phyloP scores from a whole-genome alignment of 2,329 filamentous ascomycete genomes.

The Fusarium falciforme region DNA sequence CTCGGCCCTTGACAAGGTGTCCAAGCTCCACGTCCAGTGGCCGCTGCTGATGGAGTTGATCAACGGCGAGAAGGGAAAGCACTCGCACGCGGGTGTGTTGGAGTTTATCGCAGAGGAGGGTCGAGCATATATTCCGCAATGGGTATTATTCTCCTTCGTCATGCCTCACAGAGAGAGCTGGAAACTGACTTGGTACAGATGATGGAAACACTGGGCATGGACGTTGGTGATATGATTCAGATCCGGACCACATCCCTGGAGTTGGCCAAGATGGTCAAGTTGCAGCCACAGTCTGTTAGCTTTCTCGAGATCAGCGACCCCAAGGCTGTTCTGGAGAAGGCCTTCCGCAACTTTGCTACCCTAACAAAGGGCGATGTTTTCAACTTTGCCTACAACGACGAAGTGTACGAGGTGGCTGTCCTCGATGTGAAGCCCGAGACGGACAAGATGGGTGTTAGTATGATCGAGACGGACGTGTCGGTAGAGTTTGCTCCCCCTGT shows the following conservation, averaged over 20 bases:
- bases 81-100: conserved; percentile 93
- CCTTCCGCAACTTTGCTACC: conserved; percentile 94
- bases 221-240: conserved; percentile 94
- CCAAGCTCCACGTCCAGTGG: conserved; percentile 94
- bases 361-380: conserved; percentile 95
- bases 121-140: conserved; percentile 94
- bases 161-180: background rate
- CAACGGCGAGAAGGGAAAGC: conserved; percentile 82
- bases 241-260: conserved; percentile 94
- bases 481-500: conserved; percentile 96
- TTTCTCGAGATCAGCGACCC: conserved; percentile 98
- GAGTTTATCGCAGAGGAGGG: conserved; percentile 99
- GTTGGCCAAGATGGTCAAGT: conserved; percentile 91
- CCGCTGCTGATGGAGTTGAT: conserved; percentile 96
- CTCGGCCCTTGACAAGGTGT: conserved; percentile 95
- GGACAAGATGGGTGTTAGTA: conserved; percentile 87
- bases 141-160: conserved; percentile 66
- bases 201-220: conserved; percentile 90
- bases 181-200: conserved; percentile 67
- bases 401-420: conserved; percentile 91
- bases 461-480: conserved; percentile 95
- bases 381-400: conserved; percentile 96
- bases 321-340: conserved; percentile 95
- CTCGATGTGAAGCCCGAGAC: conserved; percentile 90
- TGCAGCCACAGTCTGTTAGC: conserved; percentile 91